phyloP scores from a whole-genome alignment of 345 rosid genomes.

The Excoecaria agallocha region DNA sequence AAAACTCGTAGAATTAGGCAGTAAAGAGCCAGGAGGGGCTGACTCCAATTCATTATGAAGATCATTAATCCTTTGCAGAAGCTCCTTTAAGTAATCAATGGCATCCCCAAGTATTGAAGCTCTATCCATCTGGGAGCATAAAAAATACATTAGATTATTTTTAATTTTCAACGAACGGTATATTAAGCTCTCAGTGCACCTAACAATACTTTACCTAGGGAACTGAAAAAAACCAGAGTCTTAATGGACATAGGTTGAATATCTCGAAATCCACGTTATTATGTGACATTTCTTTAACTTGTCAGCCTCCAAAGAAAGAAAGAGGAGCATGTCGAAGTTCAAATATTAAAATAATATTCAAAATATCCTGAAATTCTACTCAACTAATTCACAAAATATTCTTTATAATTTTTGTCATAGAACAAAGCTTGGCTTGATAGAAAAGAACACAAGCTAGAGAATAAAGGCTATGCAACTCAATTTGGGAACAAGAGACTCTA shows the following conservation, averaged over 20 bases:
- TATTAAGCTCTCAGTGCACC: neutral
- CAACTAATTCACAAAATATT: neutral
- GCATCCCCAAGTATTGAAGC: conserved; percentile 98
- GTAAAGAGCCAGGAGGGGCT: conserved; percentile 54
- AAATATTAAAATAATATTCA: neutral
- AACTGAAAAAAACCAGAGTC: neutral
- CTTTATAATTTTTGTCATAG: neutral
- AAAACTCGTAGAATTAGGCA: conserved; percentile 58
- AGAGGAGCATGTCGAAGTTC: neutral
- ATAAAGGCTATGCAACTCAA: neutral
- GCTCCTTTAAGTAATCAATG: conserved; percentile 92
- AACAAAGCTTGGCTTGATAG: neutral
- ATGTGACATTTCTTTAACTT: neutral
- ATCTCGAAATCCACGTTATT: neutral
- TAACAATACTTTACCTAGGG: neutral
- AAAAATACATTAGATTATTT: neutral
- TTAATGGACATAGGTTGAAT: neutral
- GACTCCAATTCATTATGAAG: conserved; percentile 89
- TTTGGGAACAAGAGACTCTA: neutral
- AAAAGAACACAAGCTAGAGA: neutral
- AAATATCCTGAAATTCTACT: neutral
- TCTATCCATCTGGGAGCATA: conserved; percentile 80
- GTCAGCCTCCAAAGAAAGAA: neutral
- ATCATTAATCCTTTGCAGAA: conserved; percentile 86
- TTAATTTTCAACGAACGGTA: neutral